A percentile compares a stretch with the other conserved stretches of the same genome.
Conservation (phyloP, 306 rosid species). For the Argentina anserina region DNA sequence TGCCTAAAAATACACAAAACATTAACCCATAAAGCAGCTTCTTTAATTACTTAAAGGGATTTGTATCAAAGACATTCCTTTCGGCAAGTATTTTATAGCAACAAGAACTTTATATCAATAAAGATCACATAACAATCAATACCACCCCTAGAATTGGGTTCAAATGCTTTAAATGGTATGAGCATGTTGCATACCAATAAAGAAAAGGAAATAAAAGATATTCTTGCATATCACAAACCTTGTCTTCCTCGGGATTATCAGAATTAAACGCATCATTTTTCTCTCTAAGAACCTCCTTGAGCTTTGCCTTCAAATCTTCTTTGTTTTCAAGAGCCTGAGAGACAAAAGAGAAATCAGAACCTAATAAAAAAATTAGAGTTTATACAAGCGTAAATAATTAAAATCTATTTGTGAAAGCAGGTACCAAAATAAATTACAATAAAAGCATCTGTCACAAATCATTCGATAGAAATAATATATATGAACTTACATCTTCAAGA, state of each 20-base stretch:
- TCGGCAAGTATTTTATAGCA: background rate
- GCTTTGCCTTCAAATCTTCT: constrained; percentile 74
- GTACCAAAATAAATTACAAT: background rate
- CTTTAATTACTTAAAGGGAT: background rate
- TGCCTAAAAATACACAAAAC: background rate
- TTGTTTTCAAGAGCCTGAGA: constrained; percentile 65
- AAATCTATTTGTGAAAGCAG: background rate
- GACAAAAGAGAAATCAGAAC: constrained; percentile 12
- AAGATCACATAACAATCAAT: constrained; percentile 1
- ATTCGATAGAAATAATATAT: background rate
- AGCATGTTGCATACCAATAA: background rate
- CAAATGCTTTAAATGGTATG: background rate
- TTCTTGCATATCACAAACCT: constrained; percentile 52
- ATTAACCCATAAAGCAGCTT: background rate
- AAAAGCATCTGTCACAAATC: background rate
- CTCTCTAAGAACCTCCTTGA: constrained; percentile 76
- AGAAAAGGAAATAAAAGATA: background rate
- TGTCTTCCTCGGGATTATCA: constrained; percentile 55
- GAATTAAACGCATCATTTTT: constrained; percentile 86
- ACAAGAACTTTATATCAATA: background rate
- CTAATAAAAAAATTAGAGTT: constrained; percentile 11
- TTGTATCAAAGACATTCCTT: background rate
- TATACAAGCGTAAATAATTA: background rate
- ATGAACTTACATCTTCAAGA: constrained; percentile 69
- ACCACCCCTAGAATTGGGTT: background rate